phyloP scores from a whole-genome alignment of 371 early-diverging fungal species.

The Parasitella parasitica region DNA sequence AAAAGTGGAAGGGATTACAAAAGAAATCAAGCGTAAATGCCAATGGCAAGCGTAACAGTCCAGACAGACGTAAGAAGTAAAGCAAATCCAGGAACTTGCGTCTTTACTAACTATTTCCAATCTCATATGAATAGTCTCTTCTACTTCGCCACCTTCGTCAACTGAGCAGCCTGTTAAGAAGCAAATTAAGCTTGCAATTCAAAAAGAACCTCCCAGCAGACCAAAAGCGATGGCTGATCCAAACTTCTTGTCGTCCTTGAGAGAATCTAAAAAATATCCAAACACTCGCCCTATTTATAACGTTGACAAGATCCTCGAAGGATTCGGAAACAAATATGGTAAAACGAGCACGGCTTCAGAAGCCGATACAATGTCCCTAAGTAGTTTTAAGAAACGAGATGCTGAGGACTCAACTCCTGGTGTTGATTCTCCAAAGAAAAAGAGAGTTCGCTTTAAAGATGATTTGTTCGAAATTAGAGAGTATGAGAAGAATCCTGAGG shows the following conservation, averaged over 20 bases:
- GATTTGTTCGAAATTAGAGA: constrained; percentile 22
- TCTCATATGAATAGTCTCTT: not conserved
- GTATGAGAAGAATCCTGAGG: constrained; percentile 26
- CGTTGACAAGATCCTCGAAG: constrained; percentile 3
- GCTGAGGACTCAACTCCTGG: not conserved
- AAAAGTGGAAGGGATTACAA: constrained; percentile 5
- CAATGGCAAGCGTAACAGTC: constrained; percentile 6
- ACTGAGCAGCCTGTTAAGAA: not conserved
- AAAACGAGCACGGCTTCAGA: not conserved
- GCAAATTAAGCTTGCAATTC: constrained; percentile 18
- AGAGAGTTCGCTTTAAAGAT: constrained; percentile 25
- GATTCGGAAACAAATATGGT: not conserved
- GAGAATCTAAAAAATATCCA: not conserved
- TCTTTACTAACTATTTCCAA: not conserved
- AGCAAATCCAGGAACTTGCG: not conserved
- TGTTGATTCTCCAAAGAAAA: not conserved
- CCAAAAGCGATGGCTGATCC: constrained; percentile 19
- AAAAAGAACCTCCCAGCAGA: constrained; percentile 26
- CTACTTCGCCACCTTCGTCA: not conserved
- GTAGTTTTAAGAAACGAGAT: not conserved
- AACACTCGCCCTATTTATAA: constrained; percentile 13
- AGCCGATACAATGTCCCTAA: too few relatives aligned
- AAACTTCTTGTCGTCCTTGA: constrained; percentile 8
- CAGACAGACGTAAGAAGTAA: not conserved
- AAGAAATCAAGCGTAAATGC: not conserved